phyloP scores from a whole-genome alignment of 2,329 filamentous ascomycete genomes.

The Aspergillus hiratsukae region DNA sequence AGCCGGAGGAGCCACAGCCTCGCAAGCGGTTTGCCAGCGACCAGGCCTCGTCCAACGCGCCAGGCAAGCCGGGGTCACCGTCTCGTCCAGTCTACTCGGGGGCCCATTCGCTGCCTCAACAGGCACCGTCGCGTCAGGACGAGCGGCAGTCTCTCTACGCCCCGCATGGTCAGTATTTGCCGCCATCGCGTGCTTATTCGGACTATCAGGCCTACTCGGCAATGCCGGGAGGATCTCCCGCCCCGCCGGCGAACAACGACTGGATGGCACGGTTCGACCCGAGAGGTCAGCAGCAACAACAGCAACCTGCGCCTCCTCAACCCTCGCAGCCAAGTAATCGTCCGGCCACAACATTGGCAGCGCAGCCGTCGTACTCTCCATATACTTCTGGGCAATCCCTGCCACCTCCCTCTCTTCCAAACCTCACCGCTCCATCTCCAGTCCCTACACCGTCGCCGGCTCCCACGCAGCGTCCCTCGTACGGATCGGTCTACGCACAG shows the following conservation, averaged over 20 bases:
- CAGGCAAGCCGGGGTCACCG: conserved; percentile 15
- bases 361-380: conserved; percentile 27
- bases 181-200: conserved; percentile 27
- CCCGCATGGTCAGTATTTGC: conserved; percentile 24
- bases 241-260: conserved; percentile 30
- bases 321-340: conserved; percentile 17
- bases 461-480: conserved; percentile 26
- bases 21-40: conserved; percentile 44
- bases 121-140: conserved; percentile 21
- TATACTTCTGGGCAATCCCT: conserved; percentile 24
- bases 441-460: conserved; percentile 31
- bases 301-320: conserved; percentile 18
- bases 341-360: conserved; percentile 14
- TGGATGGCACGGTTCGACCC: conserved; percentile 43
- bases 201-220: conserved; percentile 31
- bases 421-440: conserved; percentile 29
- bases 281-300: conserved; percentile 30
- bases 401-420: conserved; percentile 19
- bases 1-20: conserved; percentile 44
- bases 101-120: conserved; percentile 19
- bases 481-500: conserved; percentile 27
- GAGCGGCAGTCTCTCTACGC: conserved; percentile 27
- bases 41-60: conserved; percentile 19
- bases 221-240: conserved; percentile 18
- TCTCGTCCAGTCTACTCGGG: conserved; percentile 26